Conservation (phyloP, 2,329 filamentous ascomycete genomes). For the Rasamsonia emersonii region DNA sequence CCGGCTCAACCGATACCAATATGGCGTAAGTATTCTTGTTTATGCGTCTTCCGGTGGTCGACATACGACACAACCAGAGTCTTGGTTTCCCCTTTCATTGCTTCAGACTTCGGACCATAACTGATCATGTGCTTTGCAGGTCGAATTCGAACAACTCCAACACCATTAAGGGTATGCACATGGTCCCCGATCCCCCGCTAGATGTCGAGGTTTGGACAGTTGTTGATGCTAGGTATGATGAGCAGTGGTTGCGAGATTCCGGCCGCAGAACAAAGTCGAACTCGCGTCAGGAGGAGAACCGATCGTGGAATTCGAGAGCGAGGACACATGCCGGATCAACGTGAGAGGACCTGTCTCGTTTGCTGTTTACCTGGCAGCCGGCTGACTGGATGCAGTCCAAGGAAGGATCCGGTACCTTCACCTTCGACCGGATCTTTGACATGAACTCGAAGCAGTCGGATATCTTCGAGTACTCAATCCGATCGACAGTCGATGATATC, state of each 20-base stretch:
- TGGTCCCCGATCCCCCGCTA: too few species aligned
- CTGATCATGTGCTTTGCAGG: too few species aligned
- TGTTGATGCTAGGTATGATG: constrained; percentile 6
- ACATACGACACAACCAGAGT: too few species aligned
- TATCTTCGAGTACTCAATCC: constrained; percentile 97
- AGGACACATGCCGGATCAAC: constrained; percentile 79
- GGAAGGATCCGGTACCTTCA: constrained; percentile 79
- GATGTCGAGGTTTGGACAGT: too few species aligned
- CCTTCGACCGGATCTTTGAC: constrained; percentile 95
- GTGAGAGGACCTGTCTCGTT: constrained; percentile 41
- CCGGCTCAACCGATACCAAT: constrained; percentile 14
- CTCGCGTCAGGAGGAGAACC: constrained; percentile 81
- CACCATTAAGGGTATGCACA: constrained; percentile 45
- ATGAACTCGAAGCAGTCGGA: constrained; percentile 85
- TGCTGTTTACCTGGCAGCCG: neutral
- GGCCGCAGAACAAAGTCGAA: constrained; percentile 94
- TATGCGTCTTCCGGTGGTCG: too few species aligned
- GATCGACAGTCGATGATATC: constrained; percentile 92
- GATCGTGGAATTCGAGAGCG: constrained; percentile 79
- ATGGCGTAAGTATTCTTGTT: constrained; percentile 38
- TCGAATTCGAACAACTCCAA: constrained; percentile 30
- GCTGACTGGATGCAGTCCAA: constrained; percentile 52
- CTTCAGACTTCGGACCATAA: constrained; percentile 8
- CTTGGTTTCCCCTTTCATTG: too few species aligned
- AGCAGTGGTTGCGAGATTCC: constrained; percentile 90